These are phyloP conservation scores for Diospyros lotus DNA, from an alignment of 148 eudicot species.

Conservation along the genomic window DNA sequence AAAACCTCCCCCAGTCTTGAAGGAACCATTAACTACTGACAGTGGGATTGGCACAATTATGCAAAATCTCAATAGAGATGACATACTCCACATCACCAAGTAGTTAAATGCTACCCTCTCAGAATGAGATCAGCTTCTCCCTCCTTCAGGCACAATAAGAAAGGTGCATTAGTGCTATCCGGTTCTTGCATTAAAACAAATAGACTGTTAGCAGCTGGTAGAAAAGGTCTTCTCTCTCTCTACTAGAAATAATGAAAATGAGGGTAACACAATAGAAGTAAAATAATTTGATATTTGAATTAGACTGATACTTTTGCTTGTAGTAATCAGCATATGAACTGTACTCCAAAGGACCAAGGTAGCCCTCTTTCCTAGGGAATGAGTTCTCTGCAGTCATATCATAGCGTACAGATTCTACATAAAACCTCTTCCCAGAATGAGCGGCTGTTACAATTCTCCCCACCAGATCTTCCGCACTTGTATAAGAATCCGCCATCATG, in stretches of 20 bases:
- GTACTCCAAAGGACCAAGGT: conserved; percentile 97
- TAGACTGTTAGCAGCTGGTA: conserved; percentile 17
- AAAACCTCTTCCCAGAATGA: conserved; percentile 98
- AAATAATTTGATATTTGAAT: conserved; percentile 5
- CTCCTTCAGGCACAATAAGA: conserved; percentile 33
- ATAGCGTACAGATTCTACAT: conserved; percentile 79
- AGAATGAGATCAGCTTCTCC: conserved; percentile 25
- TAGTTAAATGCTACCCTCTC: conserved; percentile 22
- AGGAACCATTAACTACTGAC: conserved; percentile 24
- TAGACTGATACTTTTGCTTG: conserved; percentile 67
- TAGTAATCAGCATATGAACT: conserved; percentile 95
- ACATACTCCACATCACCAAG: conserved; percentile 11
- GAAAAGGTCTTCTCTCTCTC: neutral
- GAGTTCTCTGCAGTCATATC: conserved; percentile 97
- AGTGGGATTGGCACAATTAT: neutral
- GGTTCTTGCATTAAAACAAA: conserved; percentile 25
- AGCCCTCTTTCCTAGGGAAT: conserved; percentile 97
- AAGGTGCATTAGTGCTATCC: conserved; percentile 34
- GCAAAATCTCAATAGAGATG: neutral
- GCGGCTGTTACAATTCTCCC: conserved; percentile 97
- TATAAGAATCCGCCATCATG: conserved; percentile 78
- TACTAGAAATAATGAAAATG: neutral
- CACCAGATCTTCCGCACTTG: conserved; percentile 57
- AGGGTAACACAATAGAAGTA: neutral
- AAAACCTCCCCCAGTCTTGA: conserved; percentile 22